Base-by-base conservation (phyloP, 2,329 filamentous ascomycete genomes). In the Plenodomus biglobosus region DNA sequence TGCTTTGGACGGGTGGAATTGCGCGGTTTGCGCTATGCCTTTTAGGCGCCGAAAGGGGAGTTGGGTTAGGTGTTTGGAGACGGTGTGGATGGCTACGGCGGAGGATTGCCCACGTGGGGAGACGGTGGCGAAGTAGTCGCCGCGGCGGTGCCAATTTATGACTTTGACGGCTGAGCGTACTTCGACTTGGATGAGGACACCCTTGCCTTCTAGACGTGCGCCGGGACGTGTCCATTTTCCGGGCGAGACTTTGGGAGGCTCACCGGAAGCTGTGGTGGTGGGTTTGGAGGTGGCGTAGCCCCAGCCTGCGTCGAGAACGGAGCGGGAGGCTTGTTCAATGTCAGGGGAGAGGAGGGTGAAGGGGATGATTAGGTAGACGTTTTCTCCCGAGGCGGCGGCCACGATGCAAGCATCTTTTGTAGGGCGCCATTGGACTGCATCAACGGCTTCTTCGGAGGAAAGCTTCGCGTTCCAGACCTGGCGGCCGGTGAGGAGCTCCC, bases 51-150 rank as follows among this genome's bases (percentile, higher is more conserved):
- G 87, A 84, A 99, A 97, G 20, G 94, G 95, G 56, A 94, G 86
- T 73, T 99, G 94, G 2, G 91, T 96, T 38, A 92, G 82, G 74
- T 99, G 94, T 73, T 95, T 96, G 48, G 89, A 94, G 52, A 99
- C 78, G 0, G 92, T 96, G 76, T 99, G 94, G 53, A 99, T 95
- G 44, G 90, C 87, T 44, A 99, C 90, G 3, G 94, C 90, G 65
- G 83, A 86, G 59, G 83, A 82, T 66, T 88, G 85, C 24, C 88
- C 88, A 11, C 82, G 81, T 1, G 94, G 91, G 41, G 90, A 95
- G 18, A 96, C 90, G 1, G 92, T 95, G 59, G 90, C 87, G 66
- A 99, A 87, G 76, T 96, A 96, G 70, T 97, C 92, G 61, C 94
- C 94, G 52, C 89, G 85, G 50, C 92, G 83, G 74, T 99, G 95